Base-by-base conservation (phyloP, 2,329 filamentous ascomycete genomes). In the Exophiala aquamarina region DNA sequence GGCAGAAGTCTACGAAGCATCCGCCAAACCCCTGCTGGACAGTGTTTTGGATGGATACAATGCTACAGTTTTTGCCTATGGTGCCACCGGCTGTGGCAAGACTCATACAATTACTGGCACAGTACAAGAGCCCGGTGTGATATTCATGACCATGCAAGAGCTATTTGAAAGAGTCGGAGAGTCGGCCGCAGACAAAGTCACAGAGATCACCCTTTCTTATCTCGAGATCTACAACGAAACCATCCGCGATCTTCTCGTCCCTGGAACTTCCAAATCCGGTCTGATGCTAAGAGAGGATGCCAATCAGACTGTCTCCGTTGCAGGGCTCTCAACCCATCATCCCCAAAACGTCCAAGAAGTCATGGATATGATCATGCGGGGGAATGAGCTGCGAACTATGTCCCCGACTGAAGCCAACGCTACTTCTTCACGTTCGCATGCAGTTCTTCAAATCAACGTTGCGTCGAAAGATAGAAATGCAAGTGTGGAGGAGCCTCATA, bases 181-280 rank as follows among this genome's bases (percentile, higher is more conserved):
- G 47, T 73, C 88, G 44, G 85, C 84, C 53, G 83, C 87, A 48
- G 90, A 95, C 51, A 97, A 96, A 69, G 77, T 83, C 20, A 93
- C 90, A 3, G 93, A 97, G 62, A 76, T 98, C 44, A 89, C 91
- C 0, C 80, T 98, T 13, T 96, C 91, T 0, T 98, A 97, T 63
- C 78, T 98, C 29, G 93, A 98, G 66, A 98, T 98, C 55, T 98
- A 98, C 77, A 98, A 98, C 66, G 93, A 98, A 72, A 96, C 91
- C 0, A 98, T 98, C 61, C 88, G 93, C 42, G 93, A 98, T 71
- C 72, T 98, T 62, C 76, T 98, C 34, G 86, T 93, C n/a, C 86
- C 89, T 1, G 86, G 86, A 18, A 87, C 85, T 29, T 87, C 84
- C 69, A 93, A 91, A 70, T 79, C 83, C 57, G 87, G 89, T 3